These are phyloP conservation scores for Ustilago loliicola DNA, from an alignment of 1,284 basidiomycete species.

Conservation along the genomic window DNA sequence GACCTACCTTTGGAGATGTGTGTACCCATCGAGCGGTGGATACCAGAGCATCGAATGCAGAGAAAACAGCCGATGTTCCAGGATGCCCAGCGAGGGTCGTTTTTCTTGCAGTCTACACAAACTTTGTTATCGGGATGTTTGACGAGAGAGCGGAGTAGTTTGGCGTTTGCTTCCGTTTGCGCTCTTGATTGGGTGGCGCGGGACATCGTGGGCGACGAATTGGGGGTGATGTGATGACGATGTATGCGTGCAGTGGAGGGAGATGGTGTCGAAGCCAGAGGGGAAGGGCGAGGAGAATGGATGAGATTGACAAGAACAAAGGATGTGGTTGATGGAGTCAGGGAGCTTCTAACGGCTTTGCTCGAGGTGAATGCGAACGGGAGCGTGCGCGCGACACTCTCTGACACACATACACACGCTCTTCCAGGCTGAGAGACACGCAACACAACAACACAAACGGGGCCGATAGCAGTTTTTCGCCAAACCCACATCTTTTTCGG, in stretches of 20 bases:
- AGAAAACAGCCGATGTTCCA: constrained; percentile 96
- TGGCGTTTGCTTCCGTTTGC: constrained; percentile 68
- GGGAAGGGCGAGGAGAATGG: not conserved
- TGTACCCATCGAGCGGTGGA: constrained; percentile 97
- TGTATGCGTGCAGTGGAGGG: not conserved
- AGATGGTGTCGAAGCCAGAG: not conserved
- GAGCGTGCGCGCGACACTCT: constrained; percentile 7
- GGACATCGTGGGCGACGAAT: constrained; percentile 47
- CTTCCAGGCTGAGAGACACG: not conserved
- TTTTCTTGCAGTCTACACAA: constrained; percentile 74
- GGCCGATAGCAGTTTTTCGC: too few relatives aligned
- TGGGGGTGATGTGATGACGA: not conserved
- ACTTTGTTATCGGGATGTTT: constrained; percentile 87
- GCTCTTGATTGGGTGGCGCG: constrained; percentile 65
- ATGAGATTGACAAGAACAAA: not conserved
- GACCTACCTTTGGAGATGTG: constrained; percentile 73
- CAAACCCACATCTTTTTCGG: not conserved
- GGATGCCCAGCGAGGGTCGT: constrained; percentile 95
- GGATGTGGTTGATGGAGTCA: not conserved
- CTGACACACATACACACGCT: not conserved
- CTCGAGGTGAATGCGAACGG: not conserved
- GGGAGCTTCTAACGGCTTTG: not conserved
- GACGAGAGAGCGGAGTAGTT: constrained; percentile 61
- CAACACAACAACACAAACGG: constrained; percentile 3
- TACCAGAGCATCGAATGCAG: constrained; percentile 97